These are phyloP conservation scores for Phytophthora pisi DNA, from an alignment of 352 stramenopile genomes.

Conservation along the genomic window DNA sequence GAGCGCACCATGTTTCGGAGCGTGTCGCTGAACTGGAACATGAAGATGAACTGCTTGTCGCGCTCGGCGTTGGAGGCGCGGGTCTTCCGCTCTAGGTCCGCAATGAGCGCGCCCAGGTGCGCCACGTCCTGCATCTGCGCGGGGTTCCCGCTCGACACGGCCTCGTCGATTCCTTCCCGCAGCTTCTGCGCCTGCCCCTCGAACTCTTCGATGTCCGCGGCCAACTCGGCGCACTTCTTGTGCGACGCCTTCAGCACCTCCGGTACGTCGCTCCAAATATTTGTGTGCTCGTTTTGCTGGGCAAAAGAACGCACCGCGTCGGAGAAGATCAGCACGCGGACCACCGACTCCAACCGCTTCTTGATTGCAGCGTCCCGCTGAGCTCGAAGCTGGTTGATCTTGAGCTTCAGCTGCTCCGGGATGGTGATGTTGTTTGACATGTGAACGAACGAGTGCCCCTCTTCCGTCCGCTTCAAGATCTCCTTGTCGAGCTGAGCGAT, in stretches of 20 bases:
- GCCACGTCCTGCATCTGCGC: slow-evolving; percentile 49
- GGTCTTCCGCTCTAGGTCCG: slow-evolving; percentile 42
- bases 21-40: slow-evolving; percentile 64
- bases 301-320: slow-evolving; percentile 47
- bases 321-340: slow-evolving; percentile 64
- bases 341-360: slow-evolving; percentile 45
- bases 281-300: slow-evolving; percentile 35
- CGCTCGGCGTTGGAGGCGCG: slow-evolving; percentile 38
- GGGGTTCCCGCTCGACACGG: slow-evolving; percentile 53
- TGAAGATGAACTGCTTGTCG: slow-evolving; percentile 65
- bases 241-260: slow-evolving; percentile 51
- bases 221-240: slow-evolving; percentile 52
- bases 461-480: slow-evolving; percentile 32
- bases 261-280: slow-evolving; percentile 50
- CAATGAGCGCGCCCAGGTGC: slow-evolving; percentile 43
- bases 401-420: slow-evolving; percentile 49
- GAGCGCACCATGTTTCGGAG: slow-evolving; percentile 43
- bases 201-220: slow-evolving; percentile 30
- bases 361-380: slow-evolving; percentile 39
- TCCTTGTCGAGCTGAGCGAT: slow-evolving; percentile 36
- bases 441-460: slow-evolving; percentile 44
- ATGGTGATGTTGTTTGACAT: slow-evolving; percentile 53
- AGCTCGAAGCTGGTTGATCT: slow-evolving; percentile 40
- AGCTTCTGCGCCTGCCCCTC: slow-evolving; percentile 41
- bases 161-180: slow-evolving; percentile 47